Evolutionary conservation across 2,329 filamentous ascomycete genomes (phyloP).

Genomic region (Ramularia endophylla): DNA sequence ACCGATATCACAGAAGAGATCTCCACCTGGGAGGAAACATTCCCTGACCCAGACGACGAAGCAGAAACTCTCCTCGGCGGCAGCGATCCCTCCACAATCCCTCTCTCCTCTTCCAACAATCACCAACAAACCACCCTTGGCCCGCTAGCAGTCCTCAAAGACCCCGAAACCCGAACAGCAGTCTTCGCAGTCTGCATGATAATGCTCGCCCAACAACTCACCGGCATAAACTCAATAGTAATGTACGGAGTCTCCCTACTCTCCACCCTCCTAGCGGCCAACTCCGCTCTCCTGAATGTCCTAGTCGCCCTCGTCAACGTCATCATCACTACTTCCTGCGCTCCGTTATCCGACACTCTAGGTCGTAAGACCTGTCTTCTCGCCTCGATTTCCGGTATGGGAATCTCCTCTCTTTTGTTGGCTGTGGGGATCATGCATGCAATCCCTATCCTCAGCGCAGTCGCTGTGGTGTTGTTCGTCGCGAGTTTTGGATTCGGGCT

Average conservation of each 20-base stretch:
- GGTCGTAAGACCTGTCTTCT: slow-evolving; percentile 83
- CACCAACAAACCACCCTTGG: slow-evolving; percentile 35
- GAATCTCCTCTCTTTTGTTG: slow-evolving; percentile 66
- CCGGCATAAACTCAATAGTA: slow-evolving; percentile 90
- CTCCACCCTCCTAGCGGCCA: slow-evolving; percentile 70
- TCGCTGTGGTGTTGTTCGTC: slow-evolving; percentile 80
- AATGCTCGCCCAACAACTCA: slow-evolving; percentile 90
- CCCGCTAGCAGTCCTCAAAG: slow-evolving; percentile 53
- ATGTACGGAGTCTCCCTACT: slow-evolving; percentile 97
- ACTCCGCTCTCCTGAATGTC: slow-evolving; percentile 78
- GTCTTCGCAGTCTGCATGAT: slow-evolving; percentile 85
- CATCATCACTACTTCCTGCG: slow-evolving; percentile 70
- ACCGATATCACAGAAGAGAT: slow-evolving; percentile 70
- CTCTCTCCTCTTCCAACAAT: slow-evolving; percentile 1
- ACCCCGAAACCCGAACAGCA: slow-evolving; percentile 68
- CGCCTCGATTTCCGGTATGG: slow-evolving; percentile 78
- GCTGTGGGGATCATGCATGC: slow-evolving; percentile 72
- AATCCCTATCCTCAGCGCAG: slow-evolving; percentile 68
- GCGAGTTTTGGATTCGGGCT: slow-evolving; percentile 84
- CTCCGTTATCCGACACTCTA: slow-evolving; percentile 78
- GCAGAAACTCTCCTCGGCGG: slow-evolving; percentile 59
- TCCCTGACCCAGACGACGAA: slow-evolving; percentile 29
- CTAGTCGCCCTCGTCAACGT: slow-evolving; percentile 83
- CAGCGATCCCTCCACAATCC: slow-evolving; percentile 3
- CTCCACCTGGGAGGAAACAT: slow-evolving; percentile 43